Conservation (phyloP, 768 basidiomycete genomes). For the Mycena pura region DNA sequence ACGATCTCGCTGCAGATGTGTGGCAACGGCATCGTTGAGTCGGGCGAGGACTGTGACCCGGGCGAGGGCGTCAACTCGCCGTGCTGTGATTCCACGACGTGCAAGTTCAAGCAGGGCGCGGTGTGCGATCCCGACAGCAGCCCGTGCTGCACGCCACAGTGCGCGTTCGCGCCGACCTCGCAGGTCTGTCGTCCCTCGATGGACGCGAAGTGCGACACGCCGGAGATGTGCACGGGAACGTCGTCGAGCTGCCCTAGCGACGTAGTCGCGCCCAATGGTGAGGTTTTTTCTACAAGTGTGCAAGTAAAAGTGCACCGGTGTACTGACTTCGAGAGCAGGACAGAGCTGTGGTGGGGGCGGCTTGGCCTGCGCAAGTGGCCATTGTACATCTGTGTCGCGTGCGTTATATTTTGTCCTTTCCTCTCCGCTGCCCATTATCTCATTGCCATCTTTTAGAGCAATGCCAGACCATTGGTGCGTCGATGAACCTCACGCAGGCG, state of each 20-base stretch:
- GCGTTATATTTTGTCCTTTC: constrained; percentile 36
- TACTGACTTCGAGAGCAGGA: constrained; percentile 44
- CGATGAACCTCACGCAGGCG: constrained; percentile 69
- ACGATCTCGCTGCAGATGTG: constrained; percentile 75
- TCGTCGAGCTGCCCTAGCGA: constrained; percentile 77
- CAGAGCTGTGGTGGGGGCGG: constrained; percentile 68
- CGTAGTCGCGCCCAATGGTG: constrained; percentile 66
- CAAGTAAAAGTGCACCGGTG: not conserved
- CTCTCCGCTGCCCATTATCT: constrained; percentile 19
- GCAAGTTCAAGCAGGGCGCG: constrained; percentile 75
- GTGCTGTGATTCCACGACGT: constrained; percentile 78
- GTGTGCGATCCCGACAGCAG: constrained; percentile 82
- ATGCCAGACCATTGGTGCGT: constrained; percentile 75
- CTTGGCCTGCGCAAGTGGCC: constrained; percentile 77
- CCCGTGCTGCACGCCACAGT: constrained; percentile 74
- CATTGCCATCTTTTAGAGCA: constrained; percentile 54
- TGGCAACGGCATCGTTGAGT: constrained; percentile 84
- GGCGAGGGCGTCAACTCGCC: constrained; percentile 61
- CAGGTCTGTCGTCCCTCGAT: constrained; percentile 75
- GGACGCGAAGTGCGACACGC: constrained; percentile 71
- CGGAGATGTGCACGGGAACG: constrained; percentile 79
- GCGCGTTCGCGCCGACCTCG: constrained; percentile 70
- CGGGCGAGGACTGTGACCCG: constrained; percentile 89
- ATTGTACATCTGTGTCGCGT: constrained; percentile 78
- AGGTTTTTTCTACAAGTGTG: constrained; percentile 27